phyloP scores from a whole-genome alignment of 2,329 filamentous ascomycete genomes.

The Colletotrichum sp. region DNA sequence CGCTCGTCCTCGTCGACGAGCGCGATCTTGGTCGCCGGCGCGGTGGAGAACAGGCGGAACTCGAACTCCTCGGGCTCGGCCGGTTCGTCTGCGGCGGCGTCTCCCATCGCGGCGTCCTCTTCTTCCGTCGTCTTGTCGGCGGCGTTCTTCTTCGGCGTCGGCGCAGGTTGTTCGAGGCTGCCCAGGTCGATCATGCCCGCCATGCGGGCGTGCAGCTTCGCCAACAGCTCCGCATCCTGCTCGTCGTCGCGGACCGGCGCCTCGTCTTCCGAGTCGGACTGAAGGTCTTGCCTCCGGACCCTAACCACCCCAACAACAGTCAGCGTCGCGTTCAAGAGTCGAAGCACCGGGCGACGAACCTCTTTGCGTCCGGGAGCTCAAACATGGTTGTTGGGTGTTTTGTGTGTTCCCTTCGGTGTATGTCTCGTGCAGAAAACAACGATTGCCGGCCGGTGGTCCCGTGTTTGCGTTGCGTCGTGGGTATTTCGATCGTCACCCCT shows the following conservation, averaged over 20 bases:
- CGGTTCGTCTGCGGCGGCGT: neutral
- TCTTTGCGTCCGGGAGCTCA: conserved; percentile 56
- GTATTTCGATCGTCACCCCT: neutral
- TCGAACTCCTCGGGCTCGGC: conserved; percentile 49
- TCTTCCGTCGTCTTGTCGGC: neutral
- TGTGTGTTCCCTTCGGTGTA: neutral
- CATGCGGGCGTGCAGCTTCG: conserved; percentile 52
- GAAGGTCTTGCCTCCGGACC: conserved; percentile 60
- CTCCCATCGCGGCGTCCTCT: conserved; percentile 23
- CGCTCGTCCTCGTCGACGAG: conserved; percentile 48
- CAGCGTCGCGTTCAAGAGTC: neutral
- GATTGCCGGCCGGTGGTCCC: neutral
- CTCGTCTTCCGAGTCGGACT: conserved; percentile 34
- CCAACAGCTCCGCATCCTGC: conserved; percentile 43
- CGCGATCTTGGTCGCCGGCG: conserved; percentile 54
- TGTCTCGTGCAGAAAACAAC: neutral
- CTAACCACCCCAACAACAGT: neutral
- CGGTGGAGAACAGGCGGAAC: conserved; percentile 62
- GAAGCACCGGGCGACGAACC: conserved; percentile 37
- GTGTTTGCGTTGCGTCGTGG: neutral
- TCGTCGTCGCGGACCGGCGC: conserved; percentile 32
- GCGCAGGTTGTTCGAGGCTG: conserved; percentile 21
- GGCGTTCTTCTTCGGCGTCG: conserved; percentile 7
- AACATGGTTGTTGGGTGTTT: conserved; percentile 44
- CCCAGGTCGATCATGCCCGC: conserved; percentile 50